A percentile compares a stretch with the other conserved stretches of the same genome.
phyloP scores from a whole-genome alignment of 176 grass and related monocot genomes.

The Guadua angustifolia region DNA sequence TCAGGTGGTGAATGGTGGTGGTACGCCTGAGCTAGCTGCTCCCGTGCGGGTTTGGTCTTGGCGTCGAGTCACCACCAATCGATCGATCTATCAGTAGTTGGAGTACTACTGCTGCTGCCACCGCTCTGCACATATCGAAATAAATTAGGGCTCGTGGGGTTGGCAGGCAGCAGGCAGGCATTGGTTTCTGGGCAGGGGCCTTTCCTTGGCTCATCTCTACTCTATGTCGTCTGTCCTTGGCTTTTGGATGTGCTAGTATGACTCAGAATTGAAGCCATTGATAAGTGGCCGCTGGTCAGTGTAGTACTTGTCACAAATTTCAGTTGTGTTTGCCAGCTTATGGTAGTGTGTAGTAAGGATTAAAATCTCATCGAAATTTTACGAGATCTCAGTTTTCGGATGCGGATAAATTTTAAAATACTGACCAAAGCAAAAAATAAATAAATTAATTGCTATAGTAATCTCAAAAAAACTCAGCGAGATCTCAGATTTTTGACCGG shows the following conservation, averaged over 20 bases:
- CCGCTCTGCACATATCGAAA: conserved; percentile 6
- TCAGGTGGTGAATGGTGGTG: conserved; percentile 18
- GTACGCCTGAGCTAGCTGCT: conserved; percentile 19
- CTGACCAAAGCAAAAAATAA: no score
- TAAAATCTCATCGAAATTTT: no score
- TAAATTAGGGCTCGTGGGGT: conserved; percentile 48
- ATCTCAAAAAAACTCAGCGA: no score
- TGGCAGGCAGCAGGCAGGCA: conserved; percentile 16
- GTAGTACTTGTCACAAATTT: neutral
- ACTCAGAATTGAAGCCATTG: neutral
- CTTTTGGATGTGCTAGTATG: conserved; percentile 16
- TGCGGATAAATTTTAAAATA: no score
- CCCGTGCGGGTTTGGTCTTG: conserved; percentile 41
- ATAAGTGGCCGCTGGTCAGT: neutral
- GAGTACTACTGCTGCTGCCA: neutral
- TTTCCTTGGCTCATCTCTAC: conserved; percentile 35
- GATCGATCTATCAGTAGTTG: neutral
- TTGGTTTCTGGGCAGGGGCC: conserved; percentile 46
- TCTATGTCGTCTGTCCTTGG: conserved; percentile 38
- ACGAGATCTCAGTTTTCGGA: no score
- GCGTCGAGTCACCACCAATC: conserved; percentile 13
- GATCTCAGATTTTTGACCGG: no score
- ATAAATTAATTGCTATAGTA: no score
- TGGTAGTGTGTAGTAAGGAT: no score
- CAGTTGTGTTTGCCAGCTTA: conserved; percentile 1